Conservation (phyloP, 257 asterid genomes). For the Cynanchum wilfordii region DNA sequence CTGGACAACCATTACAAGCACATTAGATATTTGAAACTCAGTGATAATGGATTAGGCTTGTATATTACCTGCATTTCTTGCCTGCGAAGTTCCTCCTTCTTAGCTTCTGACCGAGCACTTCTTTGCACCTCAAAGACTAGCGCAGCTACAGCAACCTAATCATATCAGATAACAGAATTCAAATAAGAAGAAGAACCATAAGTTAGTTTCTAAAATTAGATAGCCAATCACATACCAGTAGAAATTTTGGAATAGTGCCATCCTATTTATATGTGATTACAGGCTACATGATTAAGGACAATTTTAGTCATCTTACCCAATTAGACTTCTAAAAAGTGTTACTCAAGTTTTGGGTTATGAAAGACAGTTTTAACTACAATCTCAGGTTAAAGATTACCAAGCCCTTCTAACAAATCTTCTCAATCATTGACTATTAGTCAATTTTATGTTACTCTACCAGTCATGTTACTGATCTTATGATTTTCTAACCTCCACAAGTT, state of each 20-base stretch:
- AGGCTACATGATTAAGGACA: neutral
- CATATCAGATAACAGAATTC: slow-evolving; percentile 13
- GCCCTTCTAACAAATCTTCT: neutral
- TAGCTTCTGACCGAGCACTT: slow-evolving; percentile 86
- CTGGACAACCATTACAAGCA: neutral
- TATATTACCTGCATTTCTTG: slow-evolving; percentile 43
- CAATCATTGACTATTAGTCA: neutral
- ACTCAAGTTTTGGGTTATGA: neutral
- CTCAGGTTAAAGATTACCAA: neutral
- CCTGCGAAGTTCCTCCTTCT: slow-evolving; percentile 77
- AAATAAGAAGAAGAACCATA: slow-evolving; percentile 9
- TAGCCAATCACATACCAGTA: neutral
- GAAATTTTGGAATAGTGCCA: neutral
- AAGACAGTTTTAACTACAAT: neutral
- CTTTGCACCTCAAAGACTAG: slow-evolving; percentile 86
- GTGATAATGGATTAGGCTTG: neutral
- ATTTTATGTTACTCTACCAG: neutral
- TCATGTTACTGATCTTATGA: neutral
- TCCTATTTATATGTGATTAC: neutral
- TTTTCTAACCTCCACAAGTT: neutral
- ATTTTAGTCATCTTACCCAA: neutral
- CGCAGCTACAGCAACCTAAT: slow-evolving; percentile 85
- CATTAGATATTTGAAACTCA: neutral
- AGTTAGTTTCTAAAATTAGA: neutral
- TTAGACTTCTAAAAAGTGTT: neutral